Conservation (phyloP, 2,329 filamentous ascomycete species). For the Colletotrichum phormii region DNA sequence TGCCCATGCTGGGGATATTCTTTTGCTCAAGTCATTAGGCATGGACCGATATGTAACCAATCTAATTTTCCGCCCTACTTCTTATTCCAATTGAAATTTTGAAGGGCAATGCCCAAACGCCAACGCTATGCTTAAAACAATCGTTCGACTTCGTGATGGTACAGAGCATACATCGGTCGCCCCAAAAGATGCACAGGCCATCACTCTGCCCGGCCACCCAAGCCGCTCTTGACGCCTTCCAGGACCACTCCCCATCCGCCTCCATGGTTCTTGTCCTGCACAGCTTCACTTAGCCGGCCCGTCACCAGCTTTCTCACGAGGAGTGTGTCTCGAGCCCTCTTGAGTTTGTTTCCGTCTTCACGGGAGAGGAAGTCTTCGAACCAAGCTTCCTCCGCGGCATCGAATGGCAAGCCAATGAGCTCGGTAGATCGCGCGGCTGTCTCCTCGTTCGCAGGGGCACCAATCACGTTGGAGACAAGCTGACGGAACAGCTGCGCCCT, state of each 20-base stretch:
- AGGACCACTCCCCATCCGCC: slow-evolving; percentile 62
- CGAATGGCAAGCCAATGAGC: slow-evolving; percentile 79
- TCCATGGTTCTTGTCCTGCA: slow-evolving; percentile 55
- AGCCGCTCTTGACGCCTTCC: slow-evolving; percentile 62
- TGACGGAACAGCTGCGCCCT: slow-evolving; percentile 75
- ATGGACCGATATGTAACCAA: background rate
- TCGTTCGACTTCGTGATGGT: background rate
- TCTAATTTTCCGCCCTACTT: background rate
- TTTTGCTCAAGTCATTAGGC: background rate
- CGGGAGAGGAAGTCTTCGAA: slow-evolving; percentile 75
- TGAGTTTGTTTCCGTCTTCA: slow-evolving; percentile 73
- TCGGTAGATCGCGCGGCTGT: slow-evolving; percentile 71
- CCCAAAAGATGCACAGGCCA: no score
- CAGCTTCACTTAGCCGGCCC: slow-evolving; percentile 65
- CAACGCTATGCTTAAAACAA: slow-evolving; percentile 34
- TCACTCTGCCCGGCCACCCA: slow-evolving; percentile 38
- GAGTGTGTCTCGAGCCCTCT: slow-evolving; percentile 77
- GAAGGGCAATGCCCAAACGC: slow-evolving; percentile 27
- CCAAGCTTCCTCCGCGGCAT: slow-evolving; percentile 77
- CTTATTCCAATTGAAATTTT: background rate
- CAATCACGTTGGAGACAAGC: slow-evolving; percentile 70
- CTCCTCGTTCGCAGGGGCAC: slow-evolving; percentile 49
- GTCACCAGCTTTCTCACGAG: slow-evolving; percentile 79
- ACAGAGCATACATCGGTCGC: background rate
- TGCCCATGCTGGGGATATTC: background rate